phyloP scores from a whole-genome alignment of 108 stramenopile species.

The Schizochytrium sp. region DNA sequence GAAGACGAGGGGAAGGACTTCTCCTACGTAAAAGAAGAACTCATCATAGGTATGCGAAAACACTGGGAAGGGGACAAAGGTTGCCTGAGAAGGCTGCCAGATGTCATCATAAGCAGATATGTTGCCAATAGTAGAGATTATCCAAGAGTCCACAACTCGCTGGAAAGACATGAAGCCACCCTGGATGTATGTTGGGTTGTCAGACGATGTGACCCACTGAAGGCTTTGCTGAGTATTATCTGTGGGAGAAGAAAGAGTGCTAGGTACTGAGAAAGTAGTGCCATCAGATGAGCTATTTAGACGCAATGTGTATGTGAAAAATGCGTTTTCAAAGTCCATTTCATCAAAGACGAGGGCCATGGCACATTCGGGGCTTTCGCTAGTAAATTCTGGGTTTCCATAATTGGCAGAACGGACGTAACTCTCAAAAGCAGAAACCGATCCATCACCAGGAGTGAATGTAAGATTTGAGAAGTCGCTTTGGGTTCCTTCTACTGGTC shows the following conservation, averaged over 20 bases:
- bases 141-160: constrained; percentile 1
- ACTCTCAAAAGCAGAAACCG: background rate
- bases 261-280: background rate
- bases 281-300: background rate
- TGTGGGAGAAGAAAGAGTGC: background rate
- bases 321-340: constrained; percentile 12
- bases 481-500: background rate
- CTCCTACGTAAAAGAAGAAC: constrained; percentile 45
- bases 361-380: constrained; percentile 27
- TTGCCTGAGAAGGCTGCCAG: constrained; percentile 25
- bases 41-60: background rate
- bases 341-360: constrained; percentile 28
- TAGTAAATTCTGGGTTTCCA: constrained; percentile 25
- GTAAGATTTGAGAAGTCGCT: background rate
- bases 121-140: constrained; percentile 13
- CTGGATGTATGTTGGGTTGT: background rate
- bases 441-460: constrained; percentile 10
- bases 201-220: background rate
- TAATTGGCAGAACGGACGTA: constrained; percentile 31
- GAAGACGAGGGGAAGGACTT: constrained; percentile 71
- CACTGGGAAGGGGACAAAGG: constrained; percentile 35
- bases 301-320: constrained; percentile 27
- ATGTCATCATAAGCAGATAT: constrained; percentile 34
- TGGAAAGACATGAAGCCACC: constrained; percentile 24
- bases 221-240: background rate